Base-by-base conservation (phyloP, 148 eudicot species). In the Diospyros lotus region DNA sequence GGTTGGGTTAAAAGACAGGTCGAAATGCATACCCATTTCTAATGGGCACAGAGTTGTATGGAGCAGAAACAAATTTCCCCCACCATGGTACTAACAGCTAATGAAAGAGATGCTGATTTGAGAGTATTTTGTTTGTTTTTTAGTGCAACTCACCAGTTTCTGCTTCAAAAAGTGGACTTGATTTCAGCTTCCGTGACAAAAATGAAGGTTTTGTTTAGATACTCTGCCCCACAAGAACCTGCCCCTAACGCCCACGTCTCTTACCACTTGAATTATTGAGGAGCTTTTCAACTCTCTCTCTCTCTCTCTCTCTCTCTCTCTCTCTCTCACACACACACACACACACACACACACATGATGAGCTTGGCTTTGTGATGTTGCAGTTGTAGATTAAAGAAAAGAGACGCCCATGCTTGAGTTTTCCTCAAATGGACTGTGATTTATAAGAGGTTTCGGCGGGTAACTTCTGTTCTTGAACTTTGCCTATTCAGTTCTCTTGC, bases 1-100 rank as follows among this genome's bases (percentile, higher is more conserved):
- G 28, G 28, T 28, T 28, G 28, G 28, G 28, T 28, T 28, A 28
- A 28, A 28, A 28, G 28, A 28, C 28, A 28, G 28, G 0, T 28
- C 28, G 28, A 28, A 28, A 28, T 28, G 28, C 52, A 48, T 48
- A 48, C 52, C 4, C 4, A 48, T 55, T 55, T 55, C 12, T 14
- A 6, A 15, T 4, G 39, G 15, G 0, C 4, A 4, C 15, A 59
- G 39, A 59, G 9, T 15, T 59, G 38, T 15, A 11, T 68, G 42
- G 72, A 17, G 42, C 72, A 39, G 28, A 69, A 69, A 6, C 59
- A 69, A 39, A 53, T 11, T 28, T 52, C 72, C 6, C 60, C 72
- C 45, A 53, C 9, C 3, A 4, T 14, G 4, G 63, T 38, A 59
- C 38, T 3, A 15, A 40, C 59, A 4, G 39, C 14, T 51, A 13